Evolutionary conservation across 495 filamentous ascomycete species (phyloP).

Genomic region (Astrothelium macrocarpum): DNA sequence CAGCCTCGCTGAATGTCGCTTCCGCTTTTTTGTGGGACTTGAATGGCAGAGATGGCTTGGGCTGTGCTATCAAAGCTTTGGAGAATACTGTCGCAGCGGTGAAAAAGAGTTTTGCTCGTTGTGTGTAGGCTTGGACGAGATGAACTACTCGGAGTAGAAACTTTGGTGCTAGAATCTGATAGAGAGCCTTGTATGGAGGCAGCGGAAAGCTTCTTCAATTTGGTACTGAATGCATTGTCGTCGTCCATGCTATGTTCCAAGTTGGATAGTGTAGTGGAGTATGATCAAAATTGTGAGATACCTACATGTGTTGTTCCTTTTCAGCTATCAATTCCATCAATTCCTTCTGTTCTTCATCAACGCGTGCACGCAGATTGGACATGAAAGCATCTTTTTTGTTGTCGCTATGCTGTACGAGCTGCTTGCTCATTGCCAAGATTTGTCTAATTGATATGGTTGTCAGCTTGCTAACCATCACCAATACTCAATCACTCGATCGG

Average conservation of each 20-base stretch:
- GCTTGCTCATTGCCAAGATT: not conserved
- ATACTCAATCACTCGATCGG: not conserved
- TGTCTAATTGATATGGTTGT: not conserved
- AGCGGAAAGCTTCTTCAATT: not conserved
- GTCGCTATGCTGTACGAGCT: not conserved
- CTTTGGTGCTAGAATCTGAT: not conserved
- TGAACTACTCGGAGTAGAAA: not conserved
- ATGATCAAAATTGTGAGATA: not conserved
- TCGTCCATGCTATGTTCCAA: not conserved
- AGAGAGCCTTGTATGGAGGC: not conserved
- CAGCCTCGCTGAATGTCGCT: not conserved
- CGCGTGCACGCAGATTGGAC: not conserved
- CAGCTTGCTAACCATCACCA: not conserved
- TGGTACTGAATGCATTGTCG: not conserved
- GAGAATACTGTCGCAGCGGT: not conserved
- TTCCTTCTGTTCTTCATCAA: not conserved
- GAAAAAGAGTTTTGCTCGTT: not conserved
- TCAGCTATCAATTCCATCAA: not conserved
- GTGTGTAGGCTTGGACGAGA: not conserved
- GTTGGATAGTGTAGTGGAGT: not conserved
- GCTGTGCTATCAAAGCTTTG: not conserved
- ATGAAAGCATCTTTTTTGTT: not conserved
- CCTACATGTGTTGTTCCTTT: not conserved
- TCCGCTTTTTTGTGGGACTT: not conserved
- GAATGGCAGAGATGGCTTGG: not conserved